Base-by-base conservation (phyloP, 495 filamentous ascomycete genomes). In the Corynascus novoguineensis region DNA sequence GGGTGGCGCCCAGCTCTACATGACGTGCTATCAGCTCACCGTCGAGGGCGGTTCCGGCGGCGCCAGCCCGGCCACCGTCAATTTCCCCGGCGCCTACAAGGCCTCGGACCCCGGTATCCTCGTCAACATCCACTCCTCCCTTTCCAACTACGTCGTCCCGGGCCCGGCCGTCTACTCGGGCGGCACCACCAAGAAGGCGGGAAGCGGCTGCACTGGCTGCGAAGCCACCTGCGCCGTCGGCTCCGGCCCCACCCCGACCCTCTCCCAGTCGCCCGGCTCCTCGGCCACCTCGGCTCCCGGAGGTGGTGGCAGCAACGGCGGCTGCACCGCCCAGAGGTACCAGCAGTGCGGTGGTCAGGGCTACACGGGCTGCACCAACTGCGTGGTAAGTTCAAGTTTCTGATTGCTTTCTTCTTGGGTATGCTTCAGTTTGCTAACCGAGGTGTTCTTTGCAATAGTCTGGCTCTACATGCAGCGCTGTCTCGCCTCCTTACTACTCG, bases 11-110 rank as follows among this genome's bases (percentile, higher is more conserved):
- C 78, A 81, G 64, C 67, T 78, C 49, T 80, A 82, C 59, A 68
- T 80, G 58, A 75, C 76, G 6, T 80, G 77, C 67, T 81, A 72
- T 66, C 76, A 81, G 66, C 45, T 78, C 7, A 63, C 68, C 24
- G 67, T 78, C 15, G 59, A 60, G 4, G 71, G 69, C 11, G n/a
- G n/a, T n/a, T 53, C 63, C 19, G 74, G 71, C 27, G 60, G 55
- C 32, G 74, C 72, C 3, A 66, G 46, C 40, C 74, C 75, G 3
- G 50, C 66, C 2, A 72, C 70, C 7, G 74, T 78, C 8, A 55
- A 51, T 47, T 70, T 80, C 50, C 77, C 77, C 10, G 77, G 76
- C 12, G 77, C 75, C 7, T 82, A 81, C 62, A 68, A 68, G 24
- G 67, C 70, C 21, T 65, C 55, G 32, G 79, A 81, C 51, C 73